phyloP scores from a whole-genome alignment of 495 filamentous ascomycete genomes.

The Neurospora sp. region DNA sequence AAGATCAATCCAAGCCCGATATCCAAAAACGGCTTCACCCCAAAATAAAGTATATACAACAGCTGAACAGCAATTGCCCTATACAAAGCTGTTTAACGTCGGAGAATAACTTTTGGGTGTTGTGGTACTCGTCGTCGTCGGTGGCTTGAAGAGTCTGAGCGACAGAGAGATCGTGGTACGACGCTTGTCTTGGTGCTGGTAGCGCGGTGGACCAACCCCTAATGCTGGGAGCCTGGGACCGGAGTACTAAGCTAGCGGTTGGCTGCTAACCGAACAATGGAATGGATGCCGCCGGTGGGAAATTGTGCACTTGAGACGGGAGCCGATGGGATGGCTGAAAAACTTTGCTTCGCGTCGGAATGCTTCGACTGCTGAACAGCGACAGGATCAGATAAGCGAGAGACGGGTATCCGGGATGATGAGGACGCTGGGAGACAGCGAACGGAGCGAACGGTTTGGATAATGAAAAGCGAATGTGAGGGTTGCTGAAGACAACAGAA shows the following conservation, averaged over 20 bases:
- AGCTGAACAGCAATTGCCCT: not conserved
- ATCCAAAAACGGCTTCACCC: not conserved
- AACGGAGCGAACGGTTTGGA: not conserved
- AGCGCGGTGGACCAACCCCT: constrained; percentile 13
- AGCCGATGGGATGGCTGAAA: constrained; percentile 1
- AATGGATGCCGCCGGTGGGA: constrained; percentile 15
- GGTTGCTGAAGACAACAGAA: constrained; percentile 1
- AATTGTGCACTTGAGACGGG: not conserved
- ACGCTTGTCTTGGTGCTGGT: constrained; percentile 9
- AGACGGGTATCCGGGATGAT: not conserved
- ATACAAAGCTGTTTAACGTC: constrained; percentile 16
- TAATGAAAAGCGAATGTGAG: constrained; percentile 4
- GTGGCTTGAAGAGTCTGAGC: constrained; percentile 4
- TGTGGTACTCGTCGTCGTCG: constrained; percentile 10
- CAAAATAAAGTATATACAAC: not conserved
- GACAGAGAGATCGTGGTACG: constrained; percentile 12
- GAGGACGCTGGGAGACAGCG: not conserved
- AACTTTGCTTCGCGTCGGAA: constrained; percentile 1
- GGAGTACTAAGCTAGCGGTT: not conserved
- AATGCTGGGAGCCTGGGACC: constrained; percentile 3
- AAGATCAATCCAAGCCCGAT: not conserved
- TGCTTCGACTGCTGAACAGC: not conserved
- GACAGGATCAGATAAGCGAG: not conserved
- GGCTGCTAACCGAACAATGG: constrained; percentile 2
- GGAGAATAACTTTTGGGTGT: constrained; percentile 7